Base-by-base conservation (phyloP, 495 filamentous ascomycete species). In the Acidomyces sp. region DNA sequence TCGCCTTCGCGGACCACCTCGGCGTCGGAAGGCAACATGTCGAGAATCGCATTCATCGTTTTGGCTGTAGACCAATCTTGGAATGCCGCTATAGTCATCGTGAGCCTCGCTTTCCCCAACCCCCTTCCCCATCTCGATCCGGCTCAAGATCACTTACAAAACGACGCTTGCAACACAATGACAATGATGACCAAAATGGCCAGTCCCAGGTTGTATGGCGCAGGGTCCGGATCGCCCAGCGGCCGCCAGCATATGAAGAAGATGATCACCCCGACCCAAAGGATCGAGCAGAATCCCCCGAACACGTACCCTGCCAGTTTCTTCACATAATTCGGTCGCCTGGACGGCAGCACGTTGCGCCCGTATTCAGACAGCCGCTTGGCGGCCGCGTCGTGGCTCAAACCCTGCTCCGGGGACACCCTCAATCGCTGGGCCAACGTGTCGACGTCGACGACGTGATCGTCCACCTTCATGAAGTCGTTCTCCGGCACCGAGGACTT, bases 1-100 rank as follows among this genome's bases (percentile, higher is more conserved):
- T 70, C 69, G 1, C 84, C 81, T 54, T 85, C 74, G 30, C 85
- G 77, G 4, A 92, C 60, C 3, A 81, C 82, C 41, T 66, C 71
- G 34, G 54, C 39, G 15, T 59, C 49, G 9, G 51, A 44, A 2
- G 59, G 59, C 1, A 62, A 34, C n/a, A 62, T 37, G 37, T 49
- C 47, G 24, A 46, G 46, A 41, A 62, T 62, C 16, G 56, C 56
- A 13, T 49, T 51, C 59, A 62, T 62, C 22, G 48, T 53, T 16
- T 54, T 49, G 2, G 42, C 41, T 3, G 56, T 60, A 3, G 58
- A 61, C 58, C 58, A 62, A 35, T 62, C 60, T 39, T 62, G 60
- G 26, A 56, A 62, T 12, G 51, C 51, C n/a, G 53, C n/a, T n/a
- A n/a, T n/a, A n/a, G n/a, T n/a, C n/a, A n/a, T n/a, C n/a, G n/a